Base-by-base conservation (phyloP, 2,329 filamentous ascomycete species). In the Sporothrix humicola region DNA sequence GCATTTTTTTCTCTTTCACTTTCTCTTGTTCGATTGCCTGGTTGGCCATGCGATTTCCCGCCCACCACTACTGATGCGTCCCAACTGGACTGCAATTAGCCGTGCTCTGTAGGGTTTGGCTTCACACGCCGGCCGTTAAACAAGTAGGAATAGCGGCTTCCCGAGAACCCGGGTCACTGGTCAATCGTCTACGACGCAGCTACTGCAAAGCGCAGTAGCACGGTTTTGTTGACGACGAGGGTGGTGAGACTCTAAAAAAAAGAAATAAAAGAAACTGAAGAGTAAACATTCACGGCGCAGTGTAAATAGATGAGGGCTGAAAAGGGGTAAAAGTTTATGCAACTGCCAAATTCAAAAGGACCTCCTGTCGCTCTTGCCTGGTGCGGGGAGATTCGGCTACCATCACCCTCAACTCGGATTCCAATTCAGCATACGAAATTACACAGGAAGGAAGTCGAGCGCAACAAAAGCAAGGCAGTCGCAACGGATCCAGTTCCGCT, bases 151-250 rank as follows among this genome's bases (percentile, higher is more conserved):
- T 50, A 70, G 72, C 66, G 65, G 56, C 66, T 48, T 73, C 72
- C 72, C 72, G 68, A 71, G 48, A 65, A 52, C 56, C 58, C 50
- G 72, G 72, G 31, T 71, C 72, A 37, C 63, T 73, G n/a, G 13
- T 23, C 52, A 37, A 50, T 50, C n/a, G 56, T 12, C 15, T 54
- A 54, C 52, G 31, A 31, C 56, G 69, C 69, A 71, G 26, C 69
- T 59, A 69, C 66, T 37, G 26, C 46, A 15, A 23, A 23, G 42
- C 61, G 42, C 61, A 66, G 61, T 66, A 66, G 42, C 61, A 66
- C 42, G 42, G 42, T 66, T 20, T 66, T 15, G 44, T 61, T 46
- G 61, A 26, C 61, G 20, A 46, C 6, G 13, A n/a, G 8, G 23
- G n/a, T 31, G 44, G 8, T 52, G 46, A 26, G 44, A 23, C 31